Percentiles rank a stretch among this genome's conserved stretches.
These are phyloP conservation scores for Cetradonia linearis DNA, from an alignment of 495 filamentous ascomycete species.

Conservation along the genomic window DNA sequence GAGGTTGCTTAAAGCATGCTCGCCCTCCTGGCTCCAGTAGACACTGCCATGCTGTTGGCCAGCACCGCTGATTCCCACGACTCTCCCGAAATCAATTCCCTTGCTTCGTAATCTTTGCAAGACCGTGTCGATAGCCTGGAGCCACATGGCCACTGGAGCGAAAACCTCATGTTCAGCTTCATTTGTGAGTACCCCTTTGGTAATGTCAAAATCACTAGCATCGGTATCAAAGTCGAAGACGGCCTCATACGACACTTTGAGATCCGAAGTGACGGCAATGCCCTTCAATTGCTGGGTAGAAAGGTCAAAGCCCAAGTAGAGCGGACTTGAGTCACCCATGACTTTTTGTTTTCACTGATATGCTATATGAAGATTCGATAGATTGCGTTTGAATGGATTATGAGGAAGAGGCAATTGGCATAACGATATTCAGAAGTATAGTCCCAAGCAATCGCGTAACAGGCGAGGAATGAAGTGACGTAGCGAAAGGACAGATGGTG, in stretches of 20 bases:
- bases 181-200: conserved; percentile 78
- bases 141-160: conserved; percentile 87
- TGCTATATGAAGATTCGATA: background rate
- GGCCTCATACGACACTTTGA: conserved; percentile 65
- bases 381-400: background rate
- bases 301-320: conserved; percentile 91
- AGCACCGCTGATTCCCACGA: conserved; percentile 78
- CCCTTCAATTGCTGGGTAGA: conserved; percentile 95
- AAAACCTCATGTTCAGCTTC: conserved; percentile 76
- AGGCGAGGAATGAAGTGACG: conserved; percentile 3
- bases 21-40: conserved; percentile 72
- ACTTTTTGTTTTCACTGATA: background rate
- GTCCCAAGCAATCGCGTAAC: conserved; percentile 3
- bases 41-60: conserved; percentile 97
- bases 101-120: conserved; percentile 58
- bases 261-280: conserved; percentile 67
- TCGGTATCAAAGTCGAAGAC: conserved; percentile 69
- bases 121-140: conserved; percentile 83
- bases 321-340: conserved; percentile 41
- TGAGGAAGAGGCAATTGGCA: conserved; percentile 1
- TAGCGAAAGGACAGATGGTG: background rate
- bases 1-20: conserved; percentile 49
- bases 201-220: conserved; percentile 60
- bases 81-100: conserved; percentile 63
- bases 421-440: background rate